phyloP scores from a whole-genome alignment of 2,329 filamentous ascomycete species.

The Alternaria sp. region DNA sequence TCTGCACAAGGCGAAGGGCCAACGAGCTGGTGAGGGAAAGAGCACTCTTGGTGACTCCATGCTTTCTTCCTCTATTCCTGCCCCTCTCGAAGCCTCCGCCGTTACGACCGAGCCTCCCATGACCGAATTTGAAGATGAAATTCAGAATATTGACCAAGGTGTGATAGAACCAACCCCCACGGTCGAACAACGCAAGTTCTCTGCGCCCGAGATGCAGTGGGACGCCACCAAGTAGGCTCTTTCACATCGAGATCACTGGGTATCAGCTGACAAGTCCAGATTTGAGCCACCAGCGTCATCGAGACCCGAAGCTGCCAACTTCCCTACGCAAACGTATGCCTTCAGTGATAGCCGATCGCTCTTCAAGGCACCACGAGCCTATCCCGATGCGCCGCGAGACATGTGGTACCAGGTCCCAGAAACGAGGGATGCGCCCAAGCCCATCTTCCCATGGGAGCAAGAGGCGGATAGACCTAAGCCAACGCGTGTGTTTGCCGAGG shows the following conservation, averaged over 20 bases:
- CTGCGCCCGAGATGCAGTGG: slow-evolving; percentile 66
- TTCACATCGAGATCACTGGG: background rate
- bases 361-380: slow-evolving; percentile 77
- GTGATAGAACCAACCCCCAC: slow-evolving; percentile 53
- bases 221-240: slow-evolving; percentile 64
- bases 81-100: slow-evolving; percentile 36
- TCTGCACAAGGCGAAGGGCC: slow-evolving; percentile 54
- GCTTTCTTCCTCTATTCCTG: slow-evolving; percentile 18
- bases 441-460: slow-evolving; percentile 91
- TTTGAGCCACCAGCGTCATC: slow-evolving; percentile 65
- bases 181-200: slow-evolving; percentile 58
- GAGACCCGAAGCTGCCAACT: slow-evolving; percentile 82
- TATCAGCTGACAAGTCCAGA: slow-evolving; percentile 25
- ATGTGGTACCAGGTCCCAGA: slow-evolving; percentile 88
- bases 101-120: slow-evolving; percentile 52
- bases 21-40: slow-evolving; percentile 12
- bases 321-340: slow-evolving; percentile 77
- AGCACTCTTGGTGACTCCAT: slow-evolving; percentile 12
- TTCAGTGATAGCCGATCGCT: slow-evolving; percentile 80
- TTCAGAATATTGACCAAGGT: slow-evolving; percentile 54
- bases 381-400: slow-evolving; percentile 82
- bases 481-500: slow-evolving; percentile 70
- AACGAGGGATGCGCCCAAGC: slow-evolving; percentile 62
- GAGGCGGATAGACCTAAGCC: slow-evolving; percentile 67
- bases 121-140: slow-evolving; percentile 51